phyloP scores from a whole-genome alignment of 2,329 filamentous ascomycete species.

The Trichoderma aggressivum region DNA sequence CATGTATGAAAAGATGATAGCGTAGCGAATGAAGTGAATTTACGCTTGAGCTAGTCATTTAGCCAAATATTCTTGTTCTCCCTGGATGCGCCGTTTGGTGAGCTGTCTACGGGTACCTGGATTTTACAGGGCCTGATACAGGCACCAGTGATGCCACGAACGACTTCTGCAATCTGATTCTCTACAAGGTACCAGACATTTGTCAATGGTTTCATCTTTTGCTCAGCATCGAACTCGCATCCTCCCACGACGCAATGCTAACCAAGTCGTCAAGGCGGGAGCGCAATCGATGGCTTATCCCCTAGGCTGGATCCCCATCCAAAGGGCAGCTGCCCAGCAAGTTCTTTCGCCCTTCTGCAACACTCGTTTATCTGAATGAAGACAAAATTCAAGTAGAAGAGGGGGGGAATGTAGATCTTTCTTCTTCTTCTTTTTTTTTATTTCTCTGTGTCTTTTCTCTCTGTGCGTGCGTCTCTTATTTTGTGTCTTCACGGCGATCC shows the following conservation, averaged over 20 bases:
- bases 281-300: neutral
- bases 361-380: neutral
- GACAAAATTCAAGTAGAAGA: neutral
- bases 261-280: neutral
- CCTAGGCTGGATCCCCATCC: neutral
- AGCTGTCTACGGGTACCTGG: neutral
- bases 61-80: no score
- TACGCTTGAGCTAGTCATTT: neutral
- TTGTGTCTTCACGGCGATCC: neutral
- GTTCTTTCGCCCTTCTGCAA: neutral
- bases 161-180: neutral
- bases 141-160: neutral
- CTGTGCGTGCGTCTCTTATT: neutral
- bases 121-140: neutral
- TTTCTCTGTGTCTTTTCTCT: neutral
- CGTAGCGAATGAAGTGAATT: constrained; percentile 17
- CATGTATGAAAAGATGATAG: constrained; percentile 18
- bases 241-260: neutral
- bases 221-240: neutral
- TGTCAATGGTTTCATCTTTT: neutral
- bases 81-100: no score
- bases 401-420: neutral
- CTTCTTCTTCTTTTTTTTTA: neutral
- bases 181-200: neutral
- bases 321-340: neutral